Evolutionary conservation across 208 protist genomes (phyloP).

Genomic region (Acanthamoeba culbertsoni): DNA sequence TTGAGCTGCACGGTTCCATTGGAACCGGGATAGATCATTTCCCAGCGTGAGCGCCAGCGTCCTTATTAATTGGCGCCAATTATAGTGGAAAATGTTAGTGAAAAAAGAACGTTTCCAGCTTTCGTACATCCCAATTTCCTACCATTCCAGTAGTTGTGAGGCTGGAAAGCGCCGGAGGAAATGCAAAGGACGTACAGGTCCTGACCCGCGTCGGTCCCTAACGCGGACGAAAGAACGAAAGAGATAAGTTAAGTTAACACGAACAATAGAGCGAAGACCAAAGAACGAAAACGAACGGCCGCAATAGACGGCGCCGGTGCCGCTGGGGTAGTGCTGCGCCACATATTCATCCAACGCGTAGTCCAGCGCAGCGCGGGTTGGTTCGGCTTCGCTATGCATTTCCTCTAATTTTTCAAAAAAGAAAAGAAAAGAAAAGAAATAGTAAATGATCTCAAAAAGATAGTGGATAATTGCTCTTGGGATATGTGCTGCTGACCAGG

Average conservation of each 20-base stretch:
- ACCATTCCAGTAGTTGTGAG: slow-evolving; percentile 77
- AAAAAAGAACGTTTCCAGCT: not conserved
- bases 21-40: slow-evolving; percentile 60
- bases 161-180: slow-evolving; percentile 69
- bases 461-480: not conserved
- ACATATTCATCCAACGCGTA: slow-evolving; percentile 65
- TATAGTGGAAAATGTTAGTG: not conserved
- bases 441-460: not conserved
- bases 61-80: too few relatives aligned
- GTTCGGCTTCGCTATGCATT: not conserved
- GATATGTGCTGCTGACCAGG: slow-evolving; percentile 36
- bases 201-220: not conserved
- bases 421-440: not conserved
- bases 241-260: not conserved
- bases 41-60: slow-evolving; percentile 68
- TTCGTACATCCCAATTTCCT: not conserved
- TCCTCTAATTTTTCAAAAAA: not conserved
- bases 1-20: slow-evolving; percentile 51
- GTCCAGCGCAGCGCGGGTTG: slow-evolving; percentile 67
- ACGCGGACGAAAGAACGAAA: not conserved
- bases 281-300: not conserved
- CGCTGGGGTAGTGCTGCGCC: slow-evolving; percentile 72
- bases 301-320: slow-evolving; percentile 70
- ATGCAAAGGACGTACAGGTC: slow-evolving; percentile 69
- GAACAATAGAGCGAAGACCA: not conserved